Evolutionary conservation across 352 stramenopile species (phyloP), one percentile per base, ranked within the genome.

Genomic region (Phytopythium helicoides): DNA sequence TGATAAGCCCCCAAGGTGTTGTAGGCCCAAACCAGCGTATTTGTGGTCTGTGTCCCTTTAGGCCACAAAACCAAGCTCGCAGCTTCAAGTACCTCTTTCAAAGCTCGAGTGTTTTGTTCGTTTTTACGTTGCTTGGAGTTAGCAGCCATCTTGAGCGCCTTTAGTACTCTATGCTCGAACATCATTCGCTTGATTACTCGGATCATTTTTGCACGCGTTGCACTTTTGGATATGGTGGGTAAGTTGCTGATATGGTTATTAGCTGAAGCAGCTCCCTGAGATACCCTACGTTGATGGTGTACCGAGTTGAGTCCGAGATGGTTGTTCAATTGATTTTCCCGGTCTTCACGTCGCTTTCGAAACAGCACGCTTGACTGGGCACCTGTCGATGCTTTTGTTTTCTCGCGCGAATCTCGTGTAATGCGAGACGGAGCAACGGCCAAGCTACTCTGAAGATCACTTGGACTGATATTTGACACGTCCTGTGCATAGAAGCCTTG

Each of bases 21-120:
- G 40, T 81, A 83, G 11, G 66, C 73, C 76, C 76, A 83, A 28
- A 76, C 52, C 2, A 87, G 58, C 4, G 75, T 60, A 8, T 58
- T 63, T 0, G 71, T 59, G 4, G 72, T 80, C 25, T 80, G 46
- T 22, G 70, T 77, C 1, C 75, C 75, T 54, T 67, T 66, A 0
- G 62, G 72, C 66, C 60, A 77, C n/a, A 41, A 11, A 0, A 82
- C 56, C 14, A 44, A 52, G 14, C 23, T 64, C 9, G 47, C 52
- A 0, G 53, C 26, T 6, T 64, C 53, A 37, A 73, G n/a, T 3
- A 66, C 25, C 1, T 79, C 63, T 0, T 57, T 34, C 10, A 82
- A 19, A 21, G 52, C 42, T 12, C 62, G 57, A 7, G 50, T 47
- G 33, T 63, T 51, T 36, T 68, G 57, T 23, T 76, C 56, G 35